Base-by-base conservation (phyloP, 768 basidiomycete species). In the Lactifluus pinguis region DNA sequence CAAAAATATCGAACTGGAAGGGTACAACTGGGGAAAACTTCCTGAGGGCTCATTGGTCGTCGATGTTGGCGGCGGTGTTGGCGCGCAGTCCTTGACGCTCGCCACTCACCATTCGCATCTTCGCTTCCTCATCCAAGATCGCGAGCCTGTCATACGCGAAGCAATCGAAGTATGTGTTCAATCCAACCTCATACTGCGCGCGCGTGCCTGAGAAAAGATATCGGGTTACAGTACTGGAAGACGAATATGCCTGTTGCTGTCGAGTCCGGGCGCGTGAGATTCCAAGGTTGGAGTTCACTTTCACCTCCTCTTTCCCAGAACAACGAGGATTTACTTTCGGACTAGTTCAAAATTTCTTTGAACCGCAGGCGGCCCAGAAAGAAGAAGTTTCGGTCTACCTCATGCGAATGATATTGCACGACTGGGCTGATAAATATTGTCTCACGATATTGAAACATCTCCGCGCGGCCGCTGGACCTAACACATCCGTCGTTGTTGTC, bases 1-100 rank as follows among this genome's bases (percentile, higher is more conserved):
- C 32, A 4, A 34, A 34, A 9, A 34, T 34, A 34, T 15, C 65
- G 60, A 64, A 44, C 36, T 11, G 19, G 10, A 14, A 69, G 73
- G 69, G 6, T 75, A 69, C 59, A 69, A 68, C 15, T 75, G 38
- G 32, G 38, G 11, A 13, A 49, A 19, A 0, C 60, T 74, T 15
- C 56, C 64, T 5, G 32, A 56, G 13, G 70, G 65, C 9, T 55
- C 62, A 1, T 21, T 69, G 4, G 59, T 76, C 19, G 72, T 75
- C n/a, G 75, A 75, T 52, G 72, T 76, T 9, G 73, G 72, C 2
- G 72, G 71, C 1, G 73, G 72, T 0, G 57, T 73, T 25, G 74
- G 73, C 10, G 51, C 63, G 10, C 55, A 63, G n/a, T 50, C 68
- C 3, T 47, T 73, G 38, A 57, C 58, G 1, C 55, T 75, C 4